Percentiles rank a stretch among this genome's conserved stretches.
Conservation (phyloP, 2,329 filamentous ascomycete species). For the Xylariales sp. region DNA sequence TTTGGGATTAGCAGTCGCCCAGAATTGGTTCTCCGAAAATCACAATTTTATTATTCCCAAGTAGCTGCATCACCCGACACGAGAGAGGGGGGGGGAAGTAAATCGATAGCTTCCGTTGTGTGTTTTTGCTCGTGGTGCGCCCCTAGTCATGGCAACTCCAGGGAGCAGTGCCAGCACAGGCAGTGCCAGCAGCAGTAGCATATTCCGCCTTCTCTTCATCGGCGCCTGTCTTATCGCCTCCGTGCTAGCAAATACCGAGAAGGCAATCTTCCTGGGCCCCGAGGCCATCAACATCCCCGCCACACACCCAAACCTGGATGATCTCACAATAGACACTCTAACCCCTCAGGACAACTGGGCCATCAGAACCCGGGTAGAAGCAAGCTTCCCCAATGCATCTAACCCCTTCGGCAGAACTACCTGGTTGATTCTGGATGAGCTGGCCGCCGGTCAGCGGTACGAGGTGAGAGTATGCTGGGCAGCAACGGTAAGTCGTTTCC, state of each 20-base stretch:
- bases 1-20: no score
- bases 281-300: constrained; percentile 49
- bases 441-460: constrained; percentile 73
- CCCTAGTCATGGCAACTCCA: no score
- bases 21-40: no score
- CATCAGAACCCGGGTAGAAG: constrained; percentile 60
- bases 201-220: constrained; percentile 3
- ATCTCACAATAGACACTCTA: constrained; percentile 61
- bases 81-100: no score
- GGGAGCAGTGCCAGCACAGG: no score
- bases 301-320: constrained; percentile 49
- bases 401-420: constrained; percentile 56
- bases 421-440: constrained; percentile 73
- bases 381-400: constrained; percentile 59
- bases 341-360: constrained; percentile 50
- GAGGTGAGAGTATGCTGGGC: constrained; percentile 93
- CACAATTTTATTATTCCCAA: no score
- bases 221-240: constrained; percentile 1
- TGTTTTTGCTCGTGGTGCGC: no score
- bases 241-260: constrained; percentile 75
- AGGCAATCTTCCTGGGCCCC: constrained; percentile 81
- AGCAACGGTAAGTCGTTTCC: constrained; percentile 82
- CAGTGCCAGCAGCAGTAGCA: no score
- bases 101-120: no score
- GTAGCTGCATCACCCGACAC: no score